Percentiles rank a stretch among this genome's conserved stretches.
phyloP scores from a whole-genome alignment of 1,284 basidiomycete genomes.

The Moesziomyces parantarcticus region DNA sequence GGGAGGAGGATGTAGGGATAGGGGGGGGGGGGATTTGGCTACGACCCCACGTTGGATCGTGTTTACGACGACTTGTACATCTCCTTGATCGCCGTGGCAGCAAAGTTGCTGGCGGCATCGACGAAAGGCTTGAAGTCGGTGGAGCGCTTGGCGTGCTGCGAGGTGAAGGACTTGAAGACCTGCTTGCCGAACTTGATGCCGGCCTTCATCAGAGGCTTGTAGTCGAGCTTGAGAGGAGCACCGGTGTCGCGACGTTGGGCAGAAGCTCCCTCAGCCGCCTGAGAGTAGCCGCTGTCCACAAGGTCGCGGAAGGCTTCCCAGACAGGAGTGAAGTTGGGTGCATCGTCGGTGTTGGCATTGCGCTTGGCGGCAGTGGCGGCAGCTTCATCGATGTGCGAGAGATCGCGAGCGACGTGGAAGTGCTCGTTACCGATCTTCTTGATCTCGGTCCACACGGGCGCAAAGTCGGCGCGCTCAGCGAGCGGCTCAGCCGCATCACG shows the following conservation, averaged over 20 bases:
- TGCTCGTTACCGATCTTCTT: slow-evolving; percentile 51
- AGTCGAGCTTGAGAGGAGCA: slow-evolving; percentile 35
- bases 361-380: slow-evolving; percentile 24
- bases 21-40: slow-evolving; percentile 1
- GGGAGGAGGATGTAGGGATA: neutral
- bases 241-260: slow-evolving; percentile 26
- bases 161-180: slow-evolving; percentile 45
- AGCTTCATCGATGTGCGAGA: slow-evolving; percentile 6
- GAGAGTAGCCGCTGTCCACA: slow-evolving; percentile 44
- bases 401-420: slow-evolving; percentile 28
- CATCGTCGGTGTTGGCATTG: slow-evolving; percentile 12
- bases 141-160: slow-evolving; percentile 50
- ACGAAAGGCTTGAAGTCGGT: slow-evolving; percentile 77
- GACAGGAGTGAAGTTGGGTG: slow-evolving; percentile 45
- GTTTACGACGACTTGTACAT: slow-evolving; percentile 28
- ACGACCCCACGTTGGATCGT: slow-evolving; percentile 3
- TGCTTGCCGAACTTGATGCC: slow-evolving; percentile 36
- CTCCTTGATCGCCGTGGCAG: slow-evolving; percentile 37
- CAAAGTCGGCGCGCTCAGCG: slow-evolving; percentile 43
- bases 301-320: slow-evolving; percentile 55
- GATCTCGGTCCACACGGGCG: slow-evolving; percentile 52
- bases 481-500: slow-evolving; percentile 19
- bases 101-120: slow-evolving; percentile 72
- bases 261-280: slow-evolving; percentile 17
- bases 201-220: slow-evolving; percentile 48